Evolutionary conservation across 805 yeast species (phyloP), one percentile per base, ranked within the genome.

Genomic region (Clavispora fructus): DNA sequence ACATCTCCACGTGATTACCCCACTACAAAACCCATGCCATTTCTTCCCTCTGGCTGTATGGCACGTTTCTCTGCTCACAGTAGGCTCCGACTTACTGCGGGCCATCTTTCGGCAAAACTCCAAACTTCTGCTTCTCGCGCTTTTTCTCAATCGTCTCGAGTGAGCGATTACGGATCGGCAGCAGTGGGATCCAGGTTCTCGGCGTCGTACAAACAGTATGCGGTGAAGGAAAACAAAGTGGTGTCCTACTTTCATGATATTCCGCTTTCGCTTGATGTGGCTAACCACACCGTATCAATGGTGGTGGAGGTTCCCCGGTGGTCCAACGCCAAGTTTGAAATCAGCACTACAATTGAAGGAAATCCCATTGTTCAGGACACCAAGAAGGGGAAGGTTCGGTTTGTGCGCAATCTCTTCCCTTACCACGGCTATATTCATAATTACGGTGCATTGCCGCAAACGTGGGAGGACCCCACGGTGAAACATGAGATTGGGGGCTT

Each of bases 401-500:
- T 85, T 60, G 98, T 94, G 50, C 85, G 96, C 76, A 94, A 94
- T 81, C 83, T 95, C 69, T 92, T 92, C 88, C 99, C 99, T 44
- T 96, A 87, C 77, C 95, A 94, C 69, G 99, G 99, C 60, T 92
- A 94, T 78, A 92, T 92, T 59, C 96, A 90, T 77, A 94, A 94
- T 77, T 92, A 92, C 68, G 99, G 98, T 68, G 97, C 97, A 42
- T 86, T 92, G 80, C 98, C 98, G 56, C 97, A 92, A 69, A 84
- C 90, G 41, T 84, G 90, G 90, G 90, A 84, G 68, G 87, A 84
- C 61, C 77, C 77, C 41, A 67, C 87, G 82, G 67, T 80, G 71
- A 81, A 59, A 40, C 58, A 64, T 45, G 65, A 58, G 69, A 66
- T 82, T 71, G 61, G 80, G 26, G 64, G 59, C 12, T 58, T 67